Evolutionary conservation across 2,329 filamentous ascomycete species (phyloP).

Genomic region (Pochonia chlamydosporia): DNA sequence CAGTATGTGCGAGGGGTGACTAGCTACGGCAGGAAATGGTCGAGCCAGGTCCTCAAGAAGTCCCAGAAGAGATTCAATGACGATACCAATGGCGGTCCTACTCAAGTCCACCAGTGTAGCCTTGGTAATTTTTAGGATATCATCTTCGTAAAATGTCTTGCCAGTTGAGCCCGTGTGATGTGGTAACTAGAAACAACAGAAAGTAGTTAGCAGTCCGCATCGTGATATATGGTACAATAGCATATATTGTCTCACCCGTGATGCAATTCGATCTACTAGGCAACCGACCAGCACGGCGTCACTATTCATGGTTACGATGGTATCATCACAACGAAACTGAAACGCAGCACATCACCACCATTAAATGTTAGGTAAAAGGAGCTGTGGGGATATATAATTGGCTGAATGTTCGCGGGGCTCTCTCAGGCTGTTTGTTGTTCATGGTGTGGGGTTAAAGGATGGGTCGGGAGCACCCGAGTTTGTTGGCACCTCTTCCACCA

Average conservation of each 20-base stretch:
- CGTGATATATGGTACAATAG: background rate
- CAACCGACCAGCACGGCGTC: conserved; percentile 55
- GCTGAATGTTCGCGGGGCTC: no score
- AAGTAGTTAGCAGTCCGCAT: background rate
- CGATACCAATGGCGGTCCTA: conserved; percentile 42
- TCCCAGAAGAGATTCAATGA: conserved; percentile 51
- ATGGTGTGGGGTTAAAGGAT: no score
- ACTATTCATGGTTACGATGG: conserved; percentile 42
- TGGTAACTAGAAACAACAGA: conserved; percentile 8
- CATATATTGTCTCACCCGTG: conserved; percentile 41
- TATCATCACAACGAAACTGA: background rate
- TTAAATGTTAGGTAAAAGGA: no score
- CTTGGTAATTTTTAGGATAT: conserved; percentile 55
- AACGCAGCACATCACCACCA: background rate
- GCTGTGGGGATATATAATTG: no score
- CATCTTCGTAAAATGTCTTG: conserved; percentile 40
- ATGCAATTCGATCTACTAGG: conserved; percentile 57
- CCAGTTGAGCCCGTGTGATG: conserved; percentile 9
- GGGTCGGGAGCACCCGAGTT: no score
- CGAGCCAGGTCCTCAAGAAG: conserved; percentile 54
- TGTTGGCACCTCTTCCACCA: no score
- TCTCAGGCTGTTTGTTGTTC: no score
- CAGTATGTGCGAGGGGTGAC: conserved; percentile 54
- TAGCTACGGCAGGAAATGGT: conserved; percentile 44
- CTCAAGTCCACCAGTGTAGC: conserved; percentile 57